A percentile compares a stretch with the other conserved stretches of the same genome.
These are phyloP conservation scores for Apostasia ramifera DNA, from an alignment of 106 monocot genomes.

Conservation along the genomic window DNA sequence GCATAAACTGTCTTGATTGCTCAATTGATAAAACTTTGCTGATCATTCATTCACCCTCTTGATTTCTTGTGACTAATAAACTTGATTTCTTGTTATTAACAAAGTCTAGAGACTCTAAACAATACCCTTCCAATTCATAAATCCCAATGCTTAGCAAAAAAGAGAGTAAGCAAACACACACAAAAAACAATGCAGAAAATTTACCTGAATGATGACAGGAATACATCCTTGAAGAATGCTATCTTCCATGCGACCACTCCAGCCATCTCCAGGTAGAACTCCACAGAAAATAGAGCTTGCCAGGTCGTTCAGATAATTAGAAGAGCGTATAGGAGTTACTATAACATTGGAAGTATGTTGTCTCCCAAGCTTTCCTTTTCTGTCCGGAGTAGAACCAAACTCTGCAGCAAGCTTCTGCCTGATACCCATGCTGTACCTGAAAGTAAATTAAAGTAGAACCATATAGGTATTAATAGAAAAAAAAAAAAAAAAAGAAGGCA, in stretches of 20 bases:
- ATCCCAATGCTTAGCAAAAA: not conserved
- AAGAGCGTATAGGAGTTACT: slow-evolving; percentile 52
- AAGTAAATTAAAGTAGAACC: slow-evolving; percentile 7
- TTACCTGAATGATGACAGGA: slow-evolving; percentile 93
- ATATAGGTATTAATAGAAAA: not conserved
- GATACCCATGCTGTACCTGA: slow-evolving; percentile 93
- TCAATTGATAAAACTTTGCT: too few species aligned
- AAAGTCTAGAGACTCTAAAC: too few species aligned
- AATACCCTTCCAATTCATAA: too few species aligned
- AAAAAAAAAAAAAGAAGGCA: not conserved
- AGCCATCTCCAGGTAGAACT: slow-evolving; percentile 91
- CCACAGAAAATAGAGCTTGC: slow-evolving; percentile 83
- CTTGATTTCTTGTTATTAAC: too few species aligned
- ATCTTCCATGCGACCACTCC: slow-evolving; percentile 96
- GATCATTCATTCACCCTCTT: too few species aligned
- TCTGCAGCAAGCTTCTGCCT: slow-evolving; percentile 78
- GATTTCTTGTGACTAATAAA: too few species aligned
- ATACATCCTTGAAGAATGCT: slow-evolving; percentile 87
- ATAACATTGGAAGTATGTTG: slow-evolving; percentile 58
- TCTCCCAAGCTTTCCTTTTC: slow-evolving; percentile 73
- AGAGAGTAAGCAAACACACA: not conserved
- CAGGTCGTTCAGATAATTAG: slow-evolving; percentile 58
- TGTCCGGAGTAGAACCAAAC: slow-evolving; percentile 80
- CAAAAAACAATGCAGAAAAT: not conserved
- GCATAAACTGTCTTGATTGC: too few species aligned